Percentiles rank a stretch among this genome's conserved stretches.
These are phyloP conservation scores for Boletus coccyginus DNA, from an alignment of 768 basidiomycete genomes.

Conservation along the genomic window DNA sequence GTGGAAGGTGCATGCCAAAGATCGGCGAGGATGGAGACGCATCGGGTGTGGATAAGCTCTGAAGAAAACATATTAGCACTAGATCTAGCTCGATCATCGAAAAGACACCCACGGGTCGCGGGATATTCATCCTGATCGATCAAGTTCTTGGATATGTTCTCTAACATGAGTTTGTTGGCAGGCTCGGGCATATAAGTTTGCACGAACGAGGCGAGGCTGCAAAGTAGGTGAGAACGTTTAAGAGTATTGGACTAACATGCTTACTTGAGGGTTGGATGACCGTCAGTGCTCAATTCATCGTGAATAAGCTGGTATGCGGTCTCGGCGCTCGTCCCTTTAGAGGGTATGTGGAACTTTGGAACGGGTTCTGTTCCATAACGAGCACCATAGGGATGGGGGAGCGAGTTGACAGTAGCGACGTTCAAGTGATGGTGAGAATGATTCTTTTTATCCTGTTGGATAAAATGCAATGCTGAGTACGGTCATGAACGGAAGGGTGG, in stretches of 20 bases:
- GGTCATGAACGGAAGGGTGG: background rate
- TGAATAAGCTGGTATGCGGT: constrained; percentile 55
- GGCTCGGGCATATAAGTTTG: constrained; percentile 60
- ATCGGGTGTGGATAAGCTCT: constrained; percentile 45
- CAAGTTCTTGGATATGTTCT: constrained; percentile 66
- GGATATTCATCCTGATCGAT: constrained; percentile 74
- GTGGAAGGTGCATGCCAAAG: constrained; percentile 64
- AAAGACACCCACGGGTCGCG: constrained; percentile 39
- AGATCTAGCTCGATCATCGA: background rate
- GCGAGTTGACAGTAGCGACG: constrained; percentile 29
- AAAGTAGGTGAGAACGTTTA: constrained; percentile 1
- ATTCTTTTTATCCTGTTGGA: constrained; percentile 46
- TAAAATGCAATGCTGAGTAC: background rate
- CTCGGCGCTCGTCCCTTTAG: constrained; percentile 57
- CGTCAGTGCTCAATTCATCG: constrained; percentile 60
- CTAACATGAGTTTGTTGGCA: constrained; percentile 54
- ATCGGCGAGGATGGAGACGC: constrained; percentile 57
- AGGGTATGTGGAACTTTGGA: constrained; percentile 66
- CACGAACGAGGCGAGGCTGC: constrained; percentile 60
- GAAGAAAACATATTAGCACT: background rate
- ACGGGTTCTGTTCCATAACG: constrained; percentile 66
- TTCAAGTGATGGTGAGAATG: constrained; percentile 36
- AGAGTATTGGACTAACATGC: background rate
- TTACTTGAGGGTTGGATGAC: constrained; percentile 51
- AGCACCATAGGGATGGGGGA: constrained; percentile 52